These are phyloP conservation scores for Corchorus olitorius DNA, from an alignment of 345 rosid genomes.

Conservation along the genomic window DNA sequence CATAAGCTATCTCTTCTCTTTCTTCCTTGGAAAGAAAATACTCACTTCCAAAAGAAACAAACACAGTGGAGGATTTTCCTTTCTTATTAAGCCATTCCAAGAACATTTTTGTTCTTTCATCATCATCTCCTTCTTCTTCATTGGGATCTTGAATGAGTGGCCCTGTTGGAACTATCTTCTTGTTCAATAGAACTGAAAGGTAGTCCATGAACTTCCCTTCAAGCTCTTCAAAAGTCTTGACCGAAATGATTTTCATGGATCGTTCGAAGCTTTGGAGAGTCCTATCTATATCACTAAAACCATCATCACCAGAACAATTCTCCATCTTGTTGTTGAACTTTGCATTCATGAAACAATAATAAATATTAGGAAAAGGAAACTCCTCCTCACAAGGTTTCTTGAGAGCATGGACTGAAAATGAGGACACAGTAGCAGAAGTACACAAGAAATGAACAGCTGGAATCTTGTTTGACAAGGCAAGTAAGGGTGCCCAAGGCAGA, in stretches of 20 bases:
- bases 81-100: slow-evolving; percentile 42
- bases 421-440: neutral
- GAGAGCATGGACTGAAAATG: neutral
- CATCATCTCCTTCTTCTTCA: neutral
- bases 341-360: neutral
- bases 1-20: slow-evolving; percentile 40
- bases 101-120: neutral
- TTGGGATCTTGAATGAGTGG: slow-evolving; percentile 31
- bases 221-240: slow-evolving; percentile 35
- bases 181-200: slow-evolving; percentile 16
- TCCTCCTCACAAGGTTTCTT: slow-evolving; percentile 2
- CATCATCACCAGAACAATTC: neutral
- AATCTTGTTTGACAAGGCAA: slow-evolving; percentile 28
- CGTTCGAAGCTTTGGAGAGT: slow-evolving; percentile 15
- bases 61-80: slow-evolving; percentile 24
- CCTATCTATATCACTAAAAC: neutral
- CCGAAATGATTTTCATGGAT: slow-evolving; percentile 27
- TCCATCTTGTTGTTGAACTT: neutral
- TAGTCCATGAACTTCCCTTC: slow-evolving; percentile 43
- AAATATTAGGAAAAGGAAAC: slow-evolving; percentile 23
- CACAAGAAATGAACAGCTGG: slow-evolving; percentile 31
- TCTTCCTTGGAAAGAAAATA: slow-evolving; percentile 33
- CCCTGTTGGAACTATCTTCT: slow-evolving; percentile 38
- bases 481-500: slow-evolving; percentile 40
- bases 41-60: slow-evolving; percentile 45